Evolutionary conservation across 352 stramenopile species (phyloP).

Genomic region (Elongisporangium undulatum): DNA sequence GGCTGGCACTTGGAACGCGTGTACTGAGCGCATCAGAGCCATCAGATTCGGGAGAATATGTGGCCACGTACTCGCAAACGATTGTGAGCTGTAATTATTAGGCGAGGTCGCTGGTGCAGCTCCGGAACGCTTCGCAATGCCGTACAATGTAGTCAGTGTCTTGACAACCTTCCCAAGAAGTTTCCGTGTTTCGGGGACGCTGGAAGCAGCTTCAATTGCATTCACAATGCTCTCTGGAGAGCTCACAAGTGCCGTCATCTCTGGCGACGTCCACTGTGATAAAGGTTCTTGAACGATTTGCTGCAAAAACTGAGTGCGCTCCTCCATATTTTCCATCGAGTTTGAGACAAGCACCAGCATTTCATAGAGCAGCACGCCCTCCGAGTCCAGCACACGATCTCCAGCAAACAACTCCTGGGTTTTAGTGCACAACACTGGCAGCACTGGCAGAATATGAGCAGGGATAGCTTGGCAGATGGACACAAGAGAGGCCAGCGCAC

Average conservation of each 20-base stretch:
- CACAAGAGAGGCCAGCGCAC: constrained; percentile 64
- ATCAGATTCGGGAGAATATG: constrained; percentile 70
- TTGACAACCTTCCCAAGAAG: constrained; percentile 57
- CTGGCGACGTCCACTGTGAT: constrained; percentile 50
- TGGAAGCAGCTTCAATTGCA: constrained; percentile 39
- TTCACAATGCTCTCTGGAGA: constrained; percentile 48
- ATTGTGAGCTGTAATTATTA: constrained; percentile 7
- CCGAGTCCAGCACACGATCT: constrained; percentile 67
- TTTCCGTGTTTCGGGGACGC: constrained; percentile 37
- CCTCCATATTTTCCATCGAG: constrained; percentile 59
- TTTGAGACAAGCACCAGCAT: constrained; percentile 81
- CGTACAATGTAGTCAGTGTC: constrained; percentile 75
- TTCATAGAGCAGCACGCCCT: constrained; percentile 77
- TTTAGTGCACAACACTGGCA: constrained; percentile 64
- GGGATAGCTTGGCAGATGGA: constrained; percentile 76
- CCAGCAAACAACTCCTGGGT: constrained; percentile 66
- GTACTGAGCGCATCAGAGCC: constrained; percentile 49
- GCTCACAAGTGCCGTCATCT: constrained; percentile 58
- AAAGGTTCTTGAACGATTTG: constrained; percentile 73
- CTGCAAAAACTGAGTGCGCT: constrained; percentile 60
- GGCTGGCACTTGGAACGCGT: constrained; percentile 44
- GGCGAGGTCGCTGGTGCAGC: constrained; percentile 4
- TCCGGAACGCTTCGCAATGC: constrained; percentile 58
- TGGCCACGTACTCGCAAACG: constrained; percentile 56
- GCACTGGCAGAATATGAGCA: constrained; percentile 67